A percentile compares a stretch with the other conserved stretches of the same genome.
phyloP scores from a whole-genome alignment of 768 basidiomycete species.

The Podaxis mareebaensis region DNA sequence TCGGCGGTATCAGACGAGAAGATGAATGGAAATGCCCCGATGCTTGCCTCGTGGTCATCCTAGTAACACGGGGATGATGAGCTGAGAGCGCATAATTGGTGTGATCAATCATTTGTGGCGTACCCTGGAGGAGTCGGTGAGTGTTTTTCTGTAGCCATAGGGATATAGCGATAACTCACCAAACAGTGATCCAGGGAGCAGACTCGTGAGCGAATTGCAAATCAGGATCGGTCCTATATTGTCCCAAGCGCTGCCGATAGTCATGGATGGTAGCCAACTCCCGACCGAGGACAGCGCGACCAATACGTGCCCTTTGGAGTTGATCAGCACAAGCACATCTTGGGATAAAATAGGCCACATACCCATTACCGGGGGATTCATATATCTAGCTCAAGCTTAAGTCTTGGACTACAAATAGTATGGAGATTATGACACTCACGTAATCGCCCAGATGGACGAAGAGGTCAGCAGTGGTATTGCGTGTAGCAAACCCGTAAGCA shows the following conservation, averaged over 20 bases:
- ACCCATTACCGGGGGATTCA: conserved; percentile 41
- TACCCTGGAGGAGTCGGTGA: background rate
- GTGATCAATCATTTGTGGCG: background rate
- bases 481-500: conserved; percentile 57
- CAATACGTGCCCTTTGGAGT: background rate
- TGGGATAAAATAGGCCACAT: background rate
- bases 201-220: conserved; percentile 48
- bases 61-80: conserved; percentile 18
- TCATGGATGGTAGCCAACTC: conserved; percentile 61
- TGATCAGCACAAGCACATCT: background rate
- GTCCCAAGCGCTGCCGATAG: conserved; percentile 50
- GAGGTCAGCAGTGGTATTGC: conserved; percentile 51
- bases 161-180: conserved; percentile 28
- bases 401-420: background rate
- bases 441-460: conserved; percentile 64
- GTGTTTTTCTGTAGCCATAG: background rate
- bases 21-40: conserved; percentile 5
- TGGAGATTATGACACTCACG: conserved; percentile 29
- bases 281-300: conserved; percentile 39
- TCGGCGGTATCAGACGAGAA: background rate
- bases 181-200: conserved; percentile 57
- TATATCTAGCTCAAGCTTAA: conserved; percentile 39
- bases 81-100: background rate
- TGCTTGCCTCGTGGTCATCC: conserved; percentile 51
- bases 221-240: conserved; percentile 54